A percentile compares a stretch with the other conserved stretches of the same genome.
phyloP scores from a whole-genome alignment of 495 filamentous ascomycete genomes.

The Penicillium roqueforti region DNA sequence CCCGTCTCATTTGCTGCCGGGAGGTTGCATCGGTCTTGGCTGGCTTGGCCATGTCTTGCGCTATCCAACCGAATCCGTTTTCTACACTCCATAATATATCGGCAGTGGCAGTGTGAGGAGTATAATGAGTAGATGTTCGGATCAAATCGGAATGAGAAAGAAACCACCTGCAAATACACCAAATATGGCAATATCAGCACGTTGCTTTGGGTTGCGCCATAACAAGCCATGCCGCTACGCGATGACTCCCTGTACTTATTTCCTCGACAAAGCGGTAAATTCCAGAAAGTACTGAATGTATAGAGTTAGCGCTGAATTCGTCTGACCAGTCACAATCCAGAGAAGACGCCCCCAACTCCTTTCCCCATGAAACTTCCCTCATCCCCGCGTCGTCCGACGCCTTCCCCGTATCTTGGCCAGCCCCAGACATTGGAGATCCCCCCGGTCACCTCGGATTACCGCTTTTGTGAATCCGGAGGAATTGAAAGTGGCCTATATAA shows the following conservation, averaged over 20 bases:
- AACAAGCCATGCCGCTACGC: constrained; percentile 10
- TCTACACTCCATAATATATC: neutral
- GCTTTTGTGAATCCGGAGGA: constrained; percentile 18
- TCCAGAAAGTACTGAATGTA: neutral
- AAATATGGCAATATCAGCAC: neutral
- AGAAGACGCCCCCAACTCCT: constrained; percentile 18
- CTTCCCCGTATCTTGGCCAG: constrained; percentile 24
- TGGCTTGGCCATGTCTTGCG: neutral
- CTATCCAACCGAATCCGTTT: neutral
- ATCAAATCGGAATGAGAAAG: neutral
- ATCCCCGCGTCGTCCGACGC: constrained; percentile 16
- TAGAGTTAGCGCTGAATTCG: neutral
- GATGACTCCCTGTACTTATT: neutral
- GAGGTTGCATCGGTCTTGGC: neutral
- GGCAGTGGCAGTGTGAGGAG: neutral
- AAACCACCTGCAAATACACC: neutral
- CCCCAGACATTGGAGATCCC: constrained; percentile 7
- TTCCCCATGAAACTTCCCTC: constrained; percentile 12
- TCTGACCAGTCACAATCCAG: constrained; percentile 13
- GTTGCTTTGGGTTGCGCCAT: constrained; percentile 7
- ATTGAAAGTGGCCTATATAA: constrained; percentile 19
- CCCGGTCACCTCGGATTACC: constrained; percentile 23
- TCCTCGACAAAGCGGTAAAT: neutral
- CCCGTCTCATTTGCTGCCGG: neutral
- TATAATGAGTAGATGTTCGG: neutral